Evolutionary conservation across 805 yeast genomes (phyloP), one percentile per base, ranked within the genome.

Genomic region (Kuraishia ogatae): DNA sequence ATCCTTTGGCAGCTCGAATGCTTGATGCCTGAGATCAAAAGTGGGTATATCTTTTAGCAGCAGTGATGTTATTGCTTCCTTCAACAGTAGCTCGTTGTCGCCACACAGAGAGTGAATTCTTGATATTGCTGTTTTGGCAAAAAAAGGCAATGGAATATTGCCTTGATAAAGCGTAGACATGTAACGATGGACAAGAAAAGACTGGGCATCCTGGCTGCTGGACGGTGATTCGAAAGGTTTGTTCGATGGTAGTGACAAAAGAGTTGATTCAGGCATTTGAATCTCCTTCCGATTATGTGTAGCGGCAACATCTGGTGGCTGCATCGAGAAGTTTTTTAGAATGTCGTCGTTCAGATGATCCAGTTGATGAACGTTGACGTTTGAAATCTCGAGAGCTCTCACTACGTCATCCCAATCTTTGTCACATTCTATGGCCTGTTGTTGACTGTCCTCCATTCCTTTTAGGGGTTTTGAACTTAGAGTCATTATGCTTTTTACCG

Each of bases 51-150:
- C 58, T 4, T 52, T 56, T 10, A 65, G 57, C 11, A 64, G 53
- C 46, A 62, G 59, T 20, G 50, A 58, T 10, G 54, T 49, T 17
- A 67, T 50, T 17, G 64, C 57, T 11, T 61, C 59, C 47, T 54
- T 56, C 13, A 20, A 22, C 22, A 23, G 2, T 4, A 23, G 39
- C 50, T 23, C 20, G 7, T 43, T 22, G 21, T 51, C 48, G 22
- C 39, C 21, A 35, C 53, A 56, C 7, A 68, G 55, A 1, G 66
- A 53, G 47, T 65, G 62, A 22, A 68, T 57, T 49, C 70, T 61
- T 0, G 72, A 65, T 6, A 69, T 50, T 1, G 71, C 61, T 1
- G 70, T 66, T 53, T 69, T 69, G 2, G 66, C 59, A 50, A 69
- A 68, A 51, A 62, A 63, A 53, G 66, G 67, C 6, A 68, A 29